A percentile compares a stretch with the other conserved stretches of the same genome.
These are phyloP conservation scores for Cyberlindnera mycetangii DNA, from an alignment of 805 yeast genomes.

Conservation along the genomic window DNA sequence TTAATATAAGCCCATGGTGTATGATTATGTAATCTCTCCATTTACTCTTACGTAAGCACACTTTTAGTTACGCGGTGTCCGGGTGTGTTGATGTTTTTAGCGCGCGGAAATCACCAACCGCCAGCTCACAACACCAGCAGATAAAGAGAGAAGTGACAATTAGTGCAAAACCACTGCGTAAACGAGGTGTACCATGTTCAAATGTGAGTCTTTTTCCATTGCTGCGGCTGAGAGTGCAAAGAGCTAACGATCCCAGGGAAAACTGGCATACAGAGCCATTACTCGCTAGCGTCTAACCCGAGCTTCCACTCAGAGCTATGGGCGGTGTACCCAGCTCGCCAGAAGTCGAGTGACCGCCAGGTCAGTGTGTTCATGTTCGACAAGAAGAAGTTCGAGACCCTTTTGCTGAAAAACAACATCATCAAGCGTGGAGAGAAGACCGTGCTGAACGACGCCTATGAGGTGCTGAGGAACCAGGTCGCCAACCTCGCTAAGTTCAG, in stretches of 20 bases:
- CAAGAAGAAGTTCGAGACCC: slow-evolving; percentile 67
- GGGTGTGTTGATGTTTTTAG: background rate
- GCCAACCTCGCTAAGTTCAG: slow-evolving; percentile 72
- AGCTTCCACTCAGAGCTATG: slow-evolving; percentile 77
- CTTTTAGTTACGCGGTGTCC: background rate
- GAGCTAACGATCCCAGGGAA: slow-evolving; percentile 24
- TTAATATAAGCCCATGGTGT: too few relatives aligned
- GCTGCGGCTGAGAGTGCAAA: background rate
- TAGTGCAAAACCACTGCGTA: background rate
- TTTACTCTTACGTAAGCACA: background rate
- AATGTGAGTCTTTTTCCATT: slow-evolving; percentile 8
- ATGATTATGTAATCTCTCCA: too few relatives aligned
- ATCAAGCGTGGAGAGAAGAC: slow-evolving; percentile 47
- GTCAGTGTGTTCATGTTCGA: slow-evolving; percentile 88
- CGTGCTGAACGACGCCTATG: slow-evolving; percentile 58
- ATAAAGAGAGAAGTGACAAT: background rate
- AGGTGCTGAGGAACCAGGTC: slow-evolving; percentile 64
- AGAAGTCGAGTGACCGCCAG: slow-evolving; percentile 53
- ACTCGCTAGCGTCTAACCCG: slow-evolving; percentile 68
- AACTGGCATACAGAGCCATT: slow-evolving; percentile 62
- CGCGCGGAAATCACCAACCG: background rate
- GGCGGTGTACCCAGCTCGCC: slow-evolving; percentile 83
- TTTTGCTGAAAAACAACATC: slow-evolving; percentile 48
- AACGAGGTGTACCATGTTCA: slow-evolving; percentile 11
- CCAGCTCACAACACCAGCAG: background rate